Evolutionary conservation across 495 filamentous ascomycete genomes (phyloP), one percentile per base, ranked within the genome.

Genomic region (Neurospora sp.): DNA sequence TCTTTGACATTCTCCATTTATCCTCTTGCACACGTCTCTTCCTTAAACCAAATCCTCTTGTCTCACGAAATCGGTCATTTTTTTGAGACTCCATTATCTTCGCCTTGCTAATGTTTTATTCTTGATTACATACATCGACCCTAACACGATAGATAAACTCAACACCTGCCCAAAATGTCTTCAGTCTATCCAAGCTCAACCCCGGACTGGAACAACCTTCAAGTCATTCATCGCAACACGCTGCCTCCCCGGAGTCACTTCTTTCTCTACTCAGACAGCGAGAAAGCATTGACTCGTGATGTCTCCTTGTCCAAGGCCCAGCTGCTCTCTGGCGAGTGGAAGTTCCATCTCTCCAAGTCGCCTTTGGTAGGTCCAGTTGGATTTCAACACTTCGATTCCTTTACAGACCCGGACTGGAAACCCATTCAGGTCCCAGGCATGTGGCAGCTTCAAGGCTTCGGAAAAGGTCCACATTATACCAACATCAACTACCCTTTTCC

Each of bases 391-490:
- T 78, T 79, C 59, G 59, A 69, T 8, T 41, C 42, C 7, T 69
- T 81, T n/a, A 23, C 14, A 7, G 75, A 78, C 46, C 54, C 74
- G 0, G 81, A 81, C 70, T 92, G 90, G 90, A 81, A 77, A n/a
- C 75, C 83, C 44, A 89, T 91, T 72, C 73, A 84, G 41, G 90
- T 92, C 11, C 90, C 90, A 1, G 88, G 89, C 12, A 90, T 91
- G 85, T 92, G 90, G 91, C 90, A 92, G 76, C 80, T 90, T 18
- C 89, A 92, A 75, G 89, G 89, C 48, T 89, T 88, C 74, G 89
- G 89, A 14, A 85, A 84, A 72, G 84, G 84, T 12, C 89, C 89
- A 4, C 88, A 90, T 46, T 92, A 92, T 71, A 92, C 89, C 18
- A 93, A 92, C 74, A 78, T 89, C 71, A 83, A 86, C 71, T 91